These are phyloP conservation scores for Ceratobasidium sp. DNA, from an alignment of 1,284 basidiomycete species.

Conservation along the genomic window DNA sequence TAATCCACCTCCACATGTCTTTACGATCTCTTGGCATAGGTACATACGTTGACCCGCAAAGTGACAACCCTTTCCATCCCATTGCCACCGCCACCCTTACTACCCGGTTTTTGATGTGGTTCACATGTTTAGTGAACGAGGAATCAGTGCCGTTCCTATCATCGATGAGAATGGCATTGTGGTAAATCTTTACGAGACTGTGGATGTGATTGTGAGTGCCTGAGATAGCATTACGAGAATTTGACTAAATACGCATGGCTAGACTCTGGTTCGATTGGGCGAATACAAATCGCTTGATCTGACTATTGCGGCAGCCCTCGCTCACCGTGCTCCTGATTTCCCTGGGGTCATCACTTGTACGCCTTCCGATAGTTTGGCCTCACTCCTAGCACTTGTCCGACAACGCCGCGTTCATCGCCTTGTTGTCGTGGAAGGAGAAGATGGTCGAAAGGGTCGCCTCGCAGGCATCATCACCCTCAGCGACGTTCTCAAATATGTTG, in stretches of 20 bases:
- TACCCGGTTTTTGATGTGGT: constrained; percentile 98
- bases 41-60: constrained; percentile 76
- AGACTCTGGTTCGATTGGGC: constrained; percentile 95
- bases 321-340: constrained; percentile 91
- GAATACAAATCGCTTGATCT: constrained; percentile 94
- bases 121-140: constrained; percentile 96
- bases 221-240: constrained; percentile 11
- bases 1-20: constrained; percentile 75
- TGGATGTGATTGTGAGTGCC: constrained; percentile 92
- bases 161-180: constrained; percentile 93
- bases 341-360: constrained; percentile 96
- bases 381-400: constrained; percentile 90
- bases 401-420: constrained; percentile 92
- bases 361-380: constrained; percentile 91
- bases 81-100: constrained; percentile 91
- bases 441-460: constrained; percentile 80
- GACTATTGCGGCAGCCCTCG: constrained; percentile 93
- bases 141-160: constrained; percentile 97
- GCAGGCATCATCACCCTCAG: constrained; percentile 90
- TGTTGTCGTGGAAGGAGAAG: constrained; percentile 89
- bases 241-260: constrained; percentile 36
- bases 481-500: constrained; percentile 88
- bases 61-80: constrained; percentile 78
- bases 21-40: constrained; percentile 91
- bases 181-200: constrained; percentile 97